Conservation (phyloP, 1,139 yeast species). For the Magnusiomyces fungicola region DNA sequence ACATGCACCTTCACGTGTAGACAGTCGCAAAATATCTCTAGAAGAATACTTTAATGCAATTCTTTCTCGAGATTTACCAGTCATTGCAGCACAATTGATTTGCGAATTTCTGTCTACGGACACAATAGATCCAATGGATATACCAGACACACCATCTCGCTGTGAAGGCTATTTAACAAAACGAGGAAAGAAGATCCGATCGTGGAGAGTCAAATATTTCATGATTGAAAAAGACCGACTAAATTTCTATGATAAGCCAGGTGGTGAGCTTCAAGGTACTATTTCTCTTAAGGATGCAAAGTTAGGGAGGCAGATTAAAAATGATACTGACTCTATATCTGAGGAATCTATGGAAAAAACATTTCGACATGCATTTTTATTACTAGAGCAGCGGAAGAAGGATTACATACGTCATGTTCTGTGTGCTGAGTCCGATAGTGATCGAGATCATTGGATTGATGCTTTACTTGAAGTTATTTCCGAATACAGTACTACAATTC, state of each 20-base stretch:
- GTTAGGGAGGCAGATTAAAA: slow-evolving; percentile 53
- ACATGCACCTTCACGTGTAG: slow-evolving; percentile 59
- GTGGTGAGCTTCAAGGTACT: slow-evolving; percentile 51
- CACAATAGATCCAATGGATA: slow-evolving; percentile 57
- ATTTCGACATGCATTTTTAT: slow-evolving; percentile 67
- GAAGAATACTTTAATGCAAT: slow-evolving; percentile 48
- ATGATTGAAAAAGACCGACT: slow-evolving; percentile 58
- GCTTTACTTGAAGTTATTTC: slow-evolving; percentile 44
- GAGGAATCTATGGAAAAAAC: slow-evolving; percentile 50
- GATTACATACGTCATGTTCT: slow-evolving; percentile 59
- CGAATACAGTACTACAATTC: slow-evolving; percentile 7
- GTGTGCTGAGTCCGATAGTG: slow-evolving; percentile 77
- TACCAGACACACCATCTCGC: slow-evolving; percentile 47
- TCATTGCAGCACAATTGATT: slow-evolving; percentile 44
- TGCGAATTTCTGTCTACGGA: slow-evolving; percentile 66
- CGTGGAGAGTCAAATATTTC: slow-evolving; percentile 74
- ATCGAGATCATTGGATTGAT: slow-evolving; percentile 73
- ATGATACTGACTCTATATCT: slow-evolving; percentile 28
- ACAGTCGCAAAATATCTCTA: slow-evolving; percentile 47
- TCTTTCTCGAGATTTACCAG: slow-evolving; percentile 47
- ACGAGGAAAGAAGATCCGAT: slow-evolving; percentile 51
- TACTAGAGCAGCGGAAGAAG: slow-evolving; percentile 55
- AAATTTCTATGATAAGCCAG: slow-evolving; percentile 54
- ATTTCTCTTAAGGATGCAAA: slow-evolving; percentile 53
- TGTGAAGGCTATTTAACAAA: slow-evolving; percentile 68